Evolutionary conservation across 164 flowering plant genomes (phyloP), one percentile per base, ranked within the genome.

Genomic region (Malania oleifera): DNA sequence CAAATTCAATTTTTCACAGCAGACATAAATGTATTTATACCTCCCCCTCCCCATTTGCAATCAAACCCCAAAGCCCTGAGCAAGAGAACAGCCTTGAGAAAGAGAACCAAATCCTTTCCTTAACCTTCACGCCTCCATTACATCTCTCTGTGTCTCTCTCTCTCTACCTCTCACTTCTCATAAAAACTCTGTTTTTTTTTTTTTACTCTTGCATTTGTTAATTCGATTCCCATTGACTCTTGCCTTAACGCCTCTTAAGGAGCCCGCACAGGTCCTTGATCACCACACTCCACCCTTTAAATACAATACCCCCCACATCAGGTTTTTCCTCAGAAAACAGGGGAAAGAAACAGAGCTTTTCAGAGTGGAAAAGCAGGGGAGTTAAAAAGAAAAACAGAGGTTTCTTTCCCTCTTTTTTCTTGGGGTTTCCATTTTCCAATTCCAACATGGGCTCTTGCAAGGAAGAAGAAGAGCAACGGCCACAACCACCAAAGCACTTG

Each of bases 51-150:
- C 35, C 35, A 31, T 4, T 51, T 13, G 39, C 34, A 64, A 31
- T 1, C 47, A 58, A 35, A 58, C 48, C 60, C 55, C 1, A 65
- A 48, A 63, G 53, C 35, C 23, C 5, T n/a, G 39, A 56, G 49
- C 62, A 38, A 22, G 52, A 57, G 49, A 60, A 52, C 46, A 66
- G 52, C 70, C 70, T 70, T 62, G 74, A 70, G 74, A 70, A 66
- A 62, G 56, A 66, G 60, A 66, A 50, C 73, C 70, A 66, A 73
- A 76, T 73, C 75, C 60, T 70, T 76, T 67, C 61, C 76, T 67
- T 70, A 52, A 69, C 61, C 68, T 61, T 71, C 67, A 75, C 79
- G 75, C 75, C 73, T 68, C 70, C 53, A 14, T 46, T 44, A 44
- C 18, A 1, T 56, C 22, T 56, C 25, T 25, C 37, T 19, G 12